Evolutionary conservation across 257 asterid species (phyloP), one percentile per base, ranked within the genome.

Genomic region (Solanum tacnaense): DNA sequence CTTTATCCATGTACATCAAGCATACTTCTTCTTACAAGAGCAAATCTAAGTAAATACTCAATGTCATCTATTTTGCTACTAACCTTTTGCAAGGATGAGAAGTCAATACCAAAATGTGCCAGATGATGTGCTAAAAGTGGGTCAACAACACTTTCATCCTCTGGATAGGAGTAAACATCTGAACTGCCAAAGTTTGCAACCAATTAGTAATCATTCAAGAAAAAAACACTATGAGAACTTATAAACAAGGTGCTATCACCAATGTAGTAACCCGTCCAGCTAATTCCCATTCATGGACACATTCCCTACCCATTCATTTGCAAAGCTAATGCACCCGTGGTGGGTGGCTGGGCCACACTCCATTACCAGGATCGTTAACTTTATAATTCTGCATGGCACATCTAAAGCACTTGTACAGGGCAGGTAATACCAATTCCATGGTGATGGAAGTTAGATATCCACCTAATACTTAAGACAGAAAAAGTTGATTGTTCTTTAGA

Each of bases 81-180:
- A 92, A 97, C 99, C 99, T 97, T 97, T 92, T 94, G 98, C 92
- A 97, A 93, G 86, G 99, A 93, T 78, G 99, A 95, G 90, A 97
- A 97, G 91, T 97, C 98, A 58, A 97, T 97, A 85, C 99, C 99
- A 90, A 97, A 97, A 90, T 95, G 98, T 31, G 93, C 98, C 85
- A 97, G 92, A 94, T 97, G 99, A 84, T 94, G 94, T 36, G 98
- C 99, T 85, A 97, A 94, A 89, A 96, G 97, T 90, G 99, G 99
- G 91, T 97, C 99, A 83, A 90, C 58, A 87, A 97, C 95, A 92
- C 98, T 93, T 84, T 92, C 98, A 94, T 97, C 99, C 94, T 97
- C 99, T 87, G 94, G 94, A 88, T 97, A 97, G 89, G 99, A 97
- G 92, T 85, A 96, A 94, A 97, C 99, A 84, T 97, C 99, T 97